These are phyloP conservation scores for Boletus reticulatus DNA, from an alignment of 768 basidiomycete species.

Conservation along the genomic window DNA sequence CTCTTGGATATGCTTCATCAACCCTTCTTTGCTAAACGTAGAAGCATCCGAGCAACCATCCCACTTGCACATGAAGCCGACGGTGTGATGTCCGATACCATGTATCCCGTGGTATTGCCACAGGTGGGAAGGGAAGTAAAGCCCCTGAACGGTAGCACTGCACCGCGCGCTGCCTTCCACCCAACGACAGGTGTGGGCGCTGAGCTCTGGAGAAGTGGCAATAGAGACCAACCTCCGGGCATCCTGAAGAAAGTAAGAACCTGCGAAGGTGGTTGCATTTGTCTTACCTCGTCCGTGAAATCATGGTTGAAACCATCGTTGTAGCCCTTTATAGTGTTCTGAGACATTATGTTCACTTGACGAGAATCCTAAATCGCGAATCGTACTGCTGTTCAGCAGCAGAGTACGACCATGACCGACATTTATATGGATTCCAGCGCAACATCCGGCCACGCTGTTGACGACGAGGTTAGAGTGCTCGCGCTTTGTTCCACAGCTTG, in stretches of 20 bases:
- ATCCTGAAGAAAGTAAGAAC: conserved; percentile 20
- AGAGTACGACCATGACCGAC: background rate
- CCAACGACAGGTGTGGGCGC: conserved; percentile 25
- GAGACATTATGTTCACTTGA: conserved; percentile 17
- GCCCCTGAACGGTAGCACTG: conserved; percentile 14
- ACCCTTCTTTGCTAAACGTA: conserved; percentile 14
- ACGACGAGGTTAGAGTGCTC: background rate
- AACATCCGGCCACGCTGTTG: background rate
- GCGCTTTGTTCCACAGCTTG: conserved; percentile 23
- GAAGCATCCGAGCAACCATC: conserved; percentile 21
- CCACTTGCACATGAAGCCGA: conserved; percentile 22
- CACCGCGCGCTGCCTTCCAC: conserved; percentile 13
- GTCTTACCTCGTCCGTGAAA: conserved; percentile 29
- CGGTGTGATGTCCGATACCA: background rate
- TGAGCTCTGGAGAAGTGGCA: conserved; percentile 28
- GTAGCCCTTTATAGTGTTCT: conserved; percentile 6
- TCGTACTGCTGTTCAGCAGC: background rate
- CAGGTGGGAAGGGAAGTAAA: conserved; percentile 16
- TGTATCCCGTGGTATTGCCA: conserved; percentile 20
- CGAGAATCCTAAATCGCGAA: background rate
- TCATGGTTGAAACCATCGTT: conserved; percentile 28
- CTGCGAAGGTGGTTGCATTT: background rate
- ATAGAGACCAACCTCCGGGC: conserved; percentile 24
- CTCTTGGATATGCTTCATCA: conserved; percentile 28
- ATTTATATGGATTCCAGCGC: conserved; percentile 20